Base-by-base conservation (phyloP, 1,284 basidiomycete genomes). In the Microbotryomycetes sp. region DNA sequence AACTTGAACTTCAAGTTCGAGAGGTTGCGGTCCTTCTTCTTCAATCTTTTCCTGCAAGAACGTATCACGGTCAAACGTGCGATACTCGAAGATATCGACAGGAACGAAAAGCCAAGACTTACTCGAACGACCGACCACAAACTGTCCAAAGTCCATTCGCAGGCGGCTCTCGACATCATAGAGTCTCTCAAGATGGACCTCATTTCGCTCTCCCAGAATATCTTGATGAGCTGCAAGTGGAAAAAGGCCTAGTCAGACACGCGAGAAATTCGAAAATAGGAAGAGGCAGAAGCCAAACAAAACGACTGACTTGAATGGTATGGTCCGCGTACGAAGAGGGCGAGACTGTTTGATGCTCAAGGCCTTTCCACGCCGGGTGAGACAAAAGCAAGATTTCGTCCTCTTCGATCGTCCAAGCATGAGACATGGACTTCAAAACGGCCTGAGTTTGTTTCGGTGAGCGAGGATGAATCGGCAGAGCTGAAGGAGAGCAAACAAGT, bases 151-250 rank as follows among this genome's bases (percentile, higher is more conserved):
- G 75, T 67, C 59, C 74, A 75, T 54, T 76, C 76, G 45, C 71
- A 70, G 3, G 75, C 72, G 18, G 74, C 75, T 26, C 76, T 71
- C 60, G 71, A 73, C 21, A 76, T 67, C 56, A 73, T 73, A 23
- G 72, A 74, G 35, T 76, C 75, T 11, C 72, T 68, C 28, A 77
- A 64, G 35, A 76, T 69, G n/a, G 59, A 56, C 1, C 76, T 69
- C 65, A 76, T 74, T 60, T 76, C 75, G 35, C 66, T 63, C 59
- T 77, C 76, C 70, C 75, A 77, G n/a, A 77, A 66, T 53, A 75
- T 74, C 65, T 75, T 76, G 67, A 76, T 72, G 29, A 77, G 72
- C 62, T 73, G 65, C 41, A 73, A 59, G 60, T 72, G 60, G 62
- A 16, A 3, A 3, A 5, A 16, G 3, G 47, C n/a, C n/a, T n/a